Evolutionary conservation across 1,284 basidiomycete species (phyloP).

Genomic region (Pseudomicrostroma phylloplanum): DNA sequence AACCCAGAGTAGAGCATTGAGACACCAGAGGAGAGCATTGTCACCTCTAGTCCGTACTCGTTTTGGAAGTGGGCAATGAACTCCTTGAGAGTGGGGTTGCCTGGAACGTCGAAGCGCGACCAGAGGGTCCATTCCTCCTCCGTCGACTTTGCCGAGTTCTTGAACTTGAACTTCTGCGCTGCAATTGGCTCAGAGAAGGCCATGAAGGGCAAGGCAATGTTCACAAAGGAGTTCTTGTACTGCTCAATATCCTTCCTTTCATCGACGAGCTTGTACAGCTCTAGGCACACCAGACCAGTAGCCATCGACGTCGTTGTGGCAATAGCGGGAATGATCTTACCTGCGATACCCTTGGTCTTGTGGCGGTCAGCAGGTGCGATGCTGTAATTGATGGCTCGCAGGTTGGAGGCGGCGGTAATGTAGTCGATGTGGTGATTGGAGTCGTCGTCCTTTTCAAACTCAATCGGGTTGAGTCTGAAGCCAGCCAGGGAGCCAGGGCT

Average conservation of each 20-base stretch:
- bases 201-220: constrained; percentile 96
- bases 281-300: constrained; percentile 84
- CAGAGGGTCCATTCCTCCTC: constrained; percentile 85
- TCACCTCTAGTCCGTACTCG: constrained; percentile 78
- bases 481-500: constrained; percentile 67
- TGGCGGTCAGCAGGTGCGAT: constrained; percentile 84
- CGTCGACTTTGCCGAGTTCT: constrained; percentile 53
- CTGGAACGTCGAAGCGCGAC: constrained; percentile 83
- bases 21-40: constrained; percentile 93
- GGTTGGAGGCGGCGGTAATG: constrained; percentile 94
- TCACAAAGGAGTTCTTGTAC: constrained; percentile 97
- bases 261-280: constrained; percentile 92
- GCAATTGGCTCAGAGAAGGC: constrained; percentile 97
- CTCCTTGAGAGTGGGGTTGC: constrained; percentile 80
- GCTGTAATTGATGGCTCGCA: constrained; percentile 91
- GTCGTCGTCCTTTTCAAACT: constrained; percentile 99
- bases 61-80: constrained; percentile 78
- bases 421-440: constrained; percentile 98
- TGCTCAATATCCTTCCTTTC: constrained; percentile 85
- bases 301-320: constrained; percentile 95
- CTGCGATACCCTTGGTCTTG: constrained; percentile 95
- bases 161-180: constrained; percentile 56
- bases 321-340: constrained; percentile 99
- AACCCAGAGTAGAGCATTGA: constrained; percentile 86
- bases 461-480: constrained; percentile 86